Evolutionary conservation across 1,139 yeast genomes (phyloP), one percentile per base, ranked within the genome.

Genomic region (Candida anutae): DNA sequence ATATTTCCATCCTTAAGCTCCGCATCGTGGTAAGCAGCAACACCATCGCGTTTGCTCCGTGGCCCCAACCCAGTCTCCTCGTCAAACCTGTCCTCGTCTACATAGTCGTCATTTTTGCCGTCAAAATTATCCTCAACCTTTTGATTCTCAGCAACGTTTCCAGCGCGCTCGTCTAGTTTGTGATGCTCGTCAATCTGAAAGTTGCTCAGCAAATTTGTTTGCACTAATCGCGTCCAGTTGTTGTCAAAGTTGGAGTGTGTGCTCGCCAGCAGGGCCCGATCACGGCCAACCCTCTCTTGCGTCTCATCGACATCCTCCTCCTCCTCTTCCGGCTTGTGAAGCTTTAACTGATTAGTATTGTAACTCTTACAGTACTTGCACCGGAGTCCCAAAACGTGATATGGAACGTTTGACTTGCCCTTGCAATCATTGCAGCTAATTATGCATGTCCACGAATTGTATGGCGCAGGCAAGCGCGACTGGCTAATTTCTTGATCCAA

Each of bases 401-500:
- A 88, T 5, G 71, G 58, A 13, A 80, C 80, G 37, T 77, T 74
- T 19, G 87, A 74, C 52, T 81, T 81, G 11, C 94, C 93, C 34
- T 77, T 77, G 53, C 97, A 88, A 53, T 88, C 97, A 50, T 84
- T 82, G 55, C 97, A 88, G 33, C 78, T 69, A 8, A 87, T 68
- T 25, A 82, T 71, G 40, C 90, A 78, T 31, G 76, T 60, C 95
- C 95, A 85, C 30, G 60, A 48, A 35, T 68, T 67, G 48, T 85
- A 78, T 4, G 94, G 95, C 13, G 74, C 69, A 0, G 96, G 96
- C 50, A 88, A 60, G 5, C 78, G 80, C 48, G 81, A 85, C 42
- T 74, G 74, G 21, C 59, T 64, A 29, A 88, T 84, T 50, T 88
- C 96, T 45, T 73, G 77, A 50, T 88, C 96, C 37, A 85, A 58